A percentile compares a stretch with the other conserved stretches of the same genome.
phyloP scores from a whole-genome alignment of 192 early-diverging fungal genomes.

The Entophlyctis helioformis region DNA sequence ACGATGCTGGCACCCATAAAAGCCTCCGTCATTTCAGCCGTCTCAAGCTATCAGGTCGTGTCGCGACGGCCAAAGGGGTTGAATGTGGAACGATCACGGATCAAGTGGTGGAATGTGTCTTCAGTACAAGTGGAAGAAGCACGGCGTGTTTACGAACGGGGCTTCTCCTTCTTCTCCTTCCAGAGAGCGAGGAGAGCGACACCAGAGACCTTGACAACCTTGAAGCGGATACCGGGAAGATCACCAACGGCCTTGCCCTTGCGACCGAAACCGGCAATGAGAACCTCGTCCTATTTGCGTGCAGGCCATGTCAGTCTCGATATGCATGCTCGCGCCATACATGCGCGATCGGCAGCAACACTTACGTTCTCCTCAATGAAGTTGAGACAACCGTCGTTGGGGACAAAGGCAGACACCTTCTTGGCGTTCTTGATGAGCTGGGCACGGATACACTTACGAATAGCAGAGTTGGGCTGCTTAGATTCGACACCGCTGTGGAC shows the following conservation, averaged over 20 bases:
- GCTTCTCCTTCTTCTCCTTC: constrained; percentile 99
- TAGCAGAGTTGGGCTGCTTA: constrained; percentile 99
- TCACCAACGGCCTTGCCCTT: constrained; percentile 99
- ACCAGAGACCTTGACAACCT: constrained; percentile 99
- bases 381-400: constrained; percentile 99
- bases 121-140: too few relatives aligned
- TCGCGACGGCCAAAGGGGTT: too few relatives aligned
- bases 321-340: background rate
- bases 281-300: constrained; percentile 72
- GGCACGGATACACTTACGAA: constrained; percentile 99
- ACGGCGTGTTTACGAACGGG: constrained; percentile 55
- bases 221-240: constrained; percentile 99
- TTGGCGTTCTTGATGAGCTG: constrained; percentile 99
- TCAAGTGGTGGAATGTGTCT: too few relatives aligned
- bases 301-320: background rate
- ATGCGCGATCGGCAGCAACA: background rate
- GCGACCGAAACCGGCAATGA: constrained; percentile 99
- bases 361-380: constrained; percentile 95
- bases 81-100: too few relatives aligned
- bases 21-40: too few relatives aligned
- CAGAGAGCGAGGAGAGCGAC: constrained; percentile 97
- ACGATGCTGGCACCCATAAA: too few relatives aligned
- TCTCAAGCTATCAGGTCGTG: too few relatives aligned
- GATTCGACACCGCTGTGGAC: constrained; percentile 89
- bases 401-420: constrained; percentile 99